Evolutionary conservation across 805 yeast genomes (phyloP).

Genomic region (Myxozyma monticola): DNA sequence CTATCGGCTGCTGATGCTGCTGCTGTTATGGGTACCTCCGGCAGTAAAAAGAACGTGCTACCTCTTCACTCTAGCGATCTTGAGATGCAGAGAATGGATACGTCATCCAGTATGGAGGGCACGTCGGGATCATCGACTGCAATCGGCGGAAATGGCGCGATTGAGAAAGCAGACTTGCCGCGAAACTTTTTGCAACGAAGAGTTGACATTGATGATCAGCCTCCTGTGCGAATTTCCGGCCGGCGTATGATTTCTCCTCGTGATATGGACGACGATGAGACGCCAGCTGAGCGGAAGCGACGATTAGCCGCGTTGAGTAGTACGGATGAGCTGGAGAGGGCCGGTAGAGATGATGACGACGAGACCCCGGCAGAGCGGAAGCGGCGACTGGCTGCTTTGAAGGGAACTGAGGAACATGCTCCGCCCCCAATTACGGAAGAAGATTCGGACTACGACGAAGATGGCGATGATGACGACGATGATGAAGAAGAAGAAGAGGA

Average conservation of each 20-base stretch:
- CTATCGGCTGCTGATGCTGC: neutral
- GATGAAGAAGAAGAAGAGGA: constrained; percentile 33
- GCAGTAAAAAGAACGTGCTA: neutral
- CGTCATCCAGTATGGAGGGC: constrained; percentile 1
- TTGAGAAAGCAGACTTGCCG: constrained; percentile 31
- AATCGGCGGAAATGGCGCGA: neutral
- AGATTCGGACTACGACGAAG: constrained; percentile 32
- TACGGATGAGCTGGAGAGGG: constrained; percentile 1
- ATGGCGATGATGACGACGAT: constrained; percentile 35
- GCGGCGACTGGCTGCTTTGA: constrained; percentile 29
- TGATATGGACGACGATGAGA: constrained; percentile 33
- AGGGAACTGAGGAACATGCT: constrained; percentile 35
- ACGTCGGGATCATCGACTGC: constrained; percentile 6
- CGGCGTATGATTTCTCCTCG: constrained; percentile 10
- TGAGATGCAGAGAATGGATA: constrained; percentile 23
- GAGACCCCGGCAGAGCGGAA: constrained; percentile 31
- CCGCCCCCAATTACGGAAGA: constrained; percentile 28
- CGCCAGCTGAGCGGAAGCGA: constrained; percentile 26
- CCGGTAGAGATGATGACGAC: constrained; percentile 31
- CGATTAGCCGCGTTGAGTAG: constrained; percentile 30
- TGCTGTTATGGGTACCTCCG: neutral
- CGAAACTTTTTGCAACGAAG: constrained; percentile 26
- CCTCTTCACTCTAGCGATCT: constrained; percentile 5
- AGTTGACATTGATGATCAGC: constrained; percentile 34
- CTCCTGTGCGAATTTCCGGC: constrained; percentile 22